Base-by-base conservation (phyloP, 805 yeast species). In the Lachancea kluyveri region DNA sequence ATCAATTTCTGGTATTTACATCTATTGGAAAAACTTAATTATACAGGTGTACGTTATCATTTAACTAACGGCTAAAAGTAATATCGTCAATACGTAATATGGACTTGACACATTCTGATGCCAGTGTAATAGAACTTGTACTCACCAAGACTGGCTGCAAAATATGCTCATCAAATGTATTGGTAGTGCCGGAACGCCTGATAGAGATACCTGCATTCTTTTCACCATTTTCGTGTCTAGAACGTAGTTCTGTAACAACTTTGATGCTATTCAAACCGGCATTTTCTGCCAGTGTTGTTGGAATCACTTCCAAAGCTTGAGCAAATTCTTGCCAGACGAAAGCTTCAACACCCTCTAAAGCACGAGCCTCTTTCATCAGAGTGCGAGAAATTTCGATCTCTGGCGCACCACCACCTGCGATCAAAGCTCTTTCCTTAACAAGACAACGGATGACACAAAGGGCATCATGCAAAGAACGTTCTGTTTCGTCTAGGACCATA, bases 351-450 rank as follows among this genome's bases (percentile, higher is more conserved):
- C 96, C 96, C 12, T 83, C 72, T 44, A 81, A 67, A 32, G 73
- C 64, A 42, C 77, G 70, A 18, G 94, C 70, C 57, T 86, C 94
- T 45, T 74, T 77, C 46, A 72, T 65, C 44, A 87, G 63, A 9
- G 73, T 72, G 42, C 90, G 74, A 8, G 95, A 76, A 6, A 85
- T 79, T 65, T 88, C 96, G 43, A 87, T 77, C 62, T 87, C 96
- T 27, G 97, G 95, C 5, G 98, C 97, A 50, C 97, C 98, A 42
- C 98, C 99, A 49, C 99, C 99, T 9, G 97, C 96, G 63, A 92
- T 87, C 54, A 82, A 57, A 19, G 95, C 95, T 52, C 74, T 80
- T 57, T 84, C 86, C 54, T 86, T 85, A 17, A 87, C 95, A 35
- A 86, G 67, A 62, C 95, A 86, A 53, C 94, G 74, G 35, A 87